phyloP scores from a whole-genome alignment of 2,329 filamentous ascomycete genomes.

The Emergomyces orientalis region DNA sequence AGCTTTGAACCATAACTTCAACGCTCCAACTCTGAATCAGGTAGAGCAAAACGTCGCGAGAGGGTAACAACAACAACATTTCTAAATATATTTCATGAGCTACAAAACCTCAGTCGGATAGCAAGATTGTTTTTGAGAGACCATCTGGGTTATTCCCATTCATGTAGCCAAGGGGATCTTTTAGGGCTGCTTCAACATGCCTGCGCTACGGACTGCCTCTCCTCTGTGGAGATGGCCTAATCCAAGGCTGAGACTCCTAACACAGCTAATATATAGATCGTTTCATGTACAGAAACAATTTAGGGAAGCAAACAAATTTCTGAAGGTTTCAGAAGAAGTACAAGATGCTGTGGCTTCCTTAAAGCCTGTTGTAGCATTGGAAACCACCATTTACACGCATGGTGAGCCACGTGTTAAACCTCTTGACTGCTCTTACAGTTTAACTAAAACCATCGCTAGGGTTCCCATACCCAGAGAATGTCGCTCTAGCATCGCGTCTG shows the following conservation, averaged over 20 bases:
- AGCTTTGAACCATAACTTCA: too few relatives aligned
- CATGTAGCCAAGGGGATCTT: not conserved
- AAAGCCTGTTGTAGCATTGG: slow-evolving; percentile 80
- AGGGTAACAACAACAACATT: not conserved
- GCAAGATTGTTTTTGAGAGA: not conserved
- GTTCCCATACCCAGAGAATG: slow-evolving; percentile 62
- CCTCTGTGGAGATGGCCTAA: not conserved
- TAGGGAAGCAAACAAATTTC: slow-evolving; percentile 38
- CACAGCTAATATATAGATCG: not conserved
- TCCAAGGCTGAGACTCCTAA: not conserved
- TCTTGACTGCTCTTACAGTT: slow-evolving; percentile 3
- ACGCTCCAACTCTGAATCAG: too few relatives aligned
- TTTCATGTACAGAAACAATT: not conserved
- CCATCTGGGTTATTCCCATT: not conserved
- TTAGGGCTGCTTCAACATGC: not conserved
- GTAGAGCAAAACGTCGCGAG: too few relatives aligned
- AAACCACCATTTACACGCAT: slow-evolving; percentile 96
- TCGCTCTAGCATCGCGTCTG: slow-evolving; percentile 67
- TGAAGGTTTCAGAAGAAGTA: slow-evolving; percentile 75
- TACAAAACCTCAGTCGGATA: not conserved
- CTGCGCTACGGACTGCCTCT: not conserved
- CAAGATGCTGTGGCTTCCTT: slow-evolving; percentile 62
- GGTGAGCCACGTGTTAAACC: slow-evolving; percentile 39
- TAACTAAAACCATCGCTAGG: slow-evolving; percentile 32
- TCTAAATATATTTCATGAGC: not conserved